These are phyloP conservation scores for Wickerhamiella brachini DNA, from an alignment of 805 yeast species.

Conservation along the genomic window DNA sequence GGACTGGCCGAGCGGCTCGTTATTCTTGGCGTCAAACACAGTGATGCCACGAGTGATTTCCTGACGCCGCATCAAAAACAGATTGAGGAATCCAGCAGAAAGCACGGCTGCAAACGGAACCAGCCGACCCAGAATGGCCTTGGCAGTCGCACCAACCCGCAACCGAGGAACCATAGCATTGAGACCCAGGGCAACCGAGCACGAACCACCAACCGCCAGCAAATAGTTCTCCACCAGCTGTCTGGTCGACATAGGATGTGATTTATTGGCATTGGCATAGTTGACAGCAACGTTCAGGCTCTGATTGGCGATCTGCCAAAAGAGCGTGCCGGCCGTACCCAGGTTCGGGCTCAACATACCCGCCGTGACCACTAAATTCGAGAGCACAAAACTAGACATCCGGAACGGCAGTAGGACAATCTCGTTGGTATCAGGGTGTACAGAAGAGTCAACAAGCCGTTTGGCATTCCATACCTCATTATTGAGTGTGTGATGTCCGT, in stretches of 20 bases:
- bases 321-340: slow-evolving; percentile 78
- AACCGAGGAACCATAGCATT: slow-evolving; percentile 83
- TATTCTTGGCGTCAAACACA: slow-evolving; percentile 27
- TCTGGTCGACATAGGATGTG: slow-evolving; percentile 70
- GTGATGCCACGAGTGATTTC: slow-evolving; percentile 54
- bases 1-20: slow-evolving; percentile 44
- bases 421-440: slow-evolving; percentile 95
- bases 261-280: slow-evolving; percentile 90
- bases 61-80: slow-evolving; percentile 91
- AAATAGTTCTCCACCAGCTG: slow-evolving; percentile 71
- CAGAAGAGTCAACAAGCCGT: slow-evolving; percentile 73
- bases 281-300: slow-evolving; percentile 93
- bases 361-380: slow-evolving; percentile 86
- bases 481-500: slow-evolving; percentile 55
- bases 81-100: slow-evolving; percentile 90
- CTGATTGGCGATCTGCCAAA: slow-evolving; percentile 98
- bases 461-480: slow-evolving; percentile 85
- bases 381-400: slow-evolving; percentile 91
- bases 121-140: slow-evolving; percentile 61
- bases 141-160: slow-evolving; percentile 58
- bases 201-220: slow-evolving; percentile 86
- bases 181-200: slow-evolving; percentile 89
- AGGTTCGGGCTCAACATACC: slow-evolving; percentile 96
- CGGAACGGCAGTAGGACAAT: slow-evolving; percentile 87
- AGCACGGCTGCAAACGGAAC: slow-evolving; percentile 99